Base-by-base conservation (phyloP, 768 basidiomycete genomes). In the Tylopilus intermedius region DNA sequence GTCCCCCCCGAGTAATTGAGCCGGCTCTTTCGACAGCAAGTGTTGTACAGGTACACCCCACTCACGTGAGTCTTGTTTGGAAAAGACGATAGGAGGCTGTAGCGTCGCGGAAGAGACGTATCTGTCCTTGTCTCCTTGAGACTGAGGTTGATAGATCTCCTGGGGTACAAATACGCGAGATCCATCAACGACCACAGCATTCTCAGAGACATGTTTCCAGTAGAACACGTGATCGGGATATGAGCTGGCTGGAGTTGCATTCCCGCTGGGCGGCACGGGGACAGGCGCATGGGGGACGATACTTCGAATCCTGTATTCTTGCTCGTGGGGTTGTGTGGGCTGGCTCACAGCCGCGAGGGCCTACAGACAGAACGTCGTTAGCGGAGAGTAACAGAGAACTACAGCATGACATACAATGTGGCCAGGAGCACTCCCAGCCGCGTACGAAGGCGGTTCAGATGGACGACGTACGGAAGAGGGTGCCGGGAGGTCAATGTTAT, bases 31-130 rank as follows among this genome's bases (percentile, higher is more conserved):
- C 62, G 79, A 78, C 55, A 88, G 60, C 2, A 84, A 80, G 53
- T 83, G 82, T 26, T 64, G 59, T 49, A 88, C 66, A 3, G 77
- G 70, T 56, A 89, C 79, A 6, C 86, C 87, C 59, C 74, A 79
- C 57, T 81, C 80, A 3, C 63, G 64, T 8, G 83, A 79, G 47
- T 73, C 67, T 39, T 78, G 71, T 51, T 72, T 71, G 63, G 70
- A 72, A 61, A 88, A 89, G 56, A 77, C 74, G 54, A 88, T 81
- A 0, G 86, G 84, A 2, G 60, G 63, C 50, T 82, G 80, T 26
- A 88, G 70, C 0, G 73, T 64, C 21, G 82, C 80, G 51, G 80
- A 81, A 47, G 84, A 82, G 7, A 88, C 85, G 51, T 88, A 89
- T 39, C 86, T 79, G 27, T 80, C 79, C 35, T 78, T 76, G 65